Base-by-base conservation (phyloP, 129 eudicot species). In the Flaveria trinervia region DNA sequence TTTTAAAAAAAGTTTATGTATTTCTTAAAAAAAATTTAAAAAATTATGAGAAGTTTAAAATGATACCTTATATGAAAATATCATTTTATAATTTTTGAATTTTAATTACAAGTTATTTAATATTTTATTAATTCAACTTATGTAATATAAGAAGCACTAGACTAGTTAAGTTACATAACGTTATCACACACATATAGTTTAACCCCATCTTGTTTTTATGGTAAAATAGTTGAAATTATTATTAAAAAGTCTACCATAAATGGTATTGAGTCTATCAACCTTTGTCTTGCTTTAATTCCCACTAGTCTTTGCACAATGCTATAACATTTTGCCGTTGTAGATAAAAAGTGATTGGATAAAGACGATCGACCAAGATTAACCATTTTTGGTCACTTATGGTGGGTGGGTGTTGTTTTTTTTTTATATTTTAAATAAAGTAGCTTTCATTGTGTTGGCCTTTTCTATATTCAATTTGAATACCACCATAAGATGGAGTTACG, bases 261-360 rank as follows among this genome's bases (percentile, higher is more conserved):
- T n/a, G 18, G 25, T 17, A 17, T 17, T n/a, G 0, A 54, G 8
- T 54, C 62, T 56, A 18, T 55, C 62, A 7, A 2, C 17, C 4
- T 55, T 17, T 8, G 62, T 5, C 28, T 56, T 18, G 26, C 28
- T 18, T 56, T 18, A 56, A 11, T 56, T 56, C 62, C 62, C 26
- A 56, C 62, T 18, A 56, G 60, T 22, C 26, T 54, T n/a, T n/a
- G 60, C 60, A 54, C 26, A 13, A 12, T 26, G 10, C 68, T 26
- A 61, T 61, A 28, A 25, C 28, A 25, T 26, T 25, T 61, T 62
- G 65, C 18, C 43, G 41, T 23, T 60, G 2, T 20, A 61, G 43
- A 61, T 61, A 7, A 64, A 57, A 62, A 64, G 69, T 28, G n/a
- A 62, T 14, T 13, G 68, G 45, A 62, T 62, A 62, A 62, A 62